Evolutionary conservation across 139 green algal species (phyloP).

Genomic region (Ulvella scutata): DNA sequence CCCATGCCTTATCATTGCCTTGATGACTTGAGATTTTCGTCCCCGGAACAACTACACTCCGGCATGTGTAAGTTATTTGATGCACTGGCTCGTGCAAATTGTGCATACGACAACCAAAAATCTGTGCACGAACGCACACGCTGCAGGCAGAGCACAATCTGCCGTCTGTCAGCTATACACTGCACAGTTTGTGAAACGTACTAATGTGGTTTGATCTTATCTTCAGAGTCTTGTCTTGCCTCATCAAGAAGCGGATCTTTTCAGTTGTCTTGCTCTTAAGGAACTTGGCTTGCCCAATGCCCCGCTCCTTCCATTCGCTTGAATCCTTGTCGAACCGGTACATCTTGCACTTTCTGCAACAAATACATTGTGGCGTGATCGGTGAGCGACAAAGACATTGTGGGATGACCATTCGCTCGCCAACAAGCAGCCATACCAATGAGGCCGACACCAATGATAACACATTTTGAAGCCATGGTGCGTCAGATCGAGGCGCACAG

Average conservation of each 20-base stretch:
- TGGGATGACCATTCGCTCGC: too few relatives aligned
- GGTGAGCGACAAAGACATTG: too few relatives aligned
- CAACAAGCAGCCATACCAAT: neutral
- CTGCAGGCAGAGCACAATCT: too few relatives aligned
- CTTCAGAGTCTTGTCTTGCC: conserved; percentile 97
- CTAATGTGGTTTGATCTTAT: conserved; percentile 91
- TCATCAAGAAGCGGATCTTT: conserved; percentile 88
- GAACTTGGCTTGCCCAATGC: conserved; percentile 74
- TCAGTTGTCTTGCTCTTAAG: conserved; percentile 86
- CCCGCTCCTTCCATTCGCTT: conserved; percentile 97
- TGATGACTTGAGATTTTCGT: conserved; percentile 85
- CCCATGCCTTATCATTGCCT: conserved; percentile 92
- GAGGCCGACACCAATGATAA: neutral
- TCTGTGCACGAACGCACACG: too few relatives aligned
- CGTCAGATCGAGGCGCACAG: conserved; percentile 41
- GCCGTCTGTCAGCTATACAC: too few relatives aligned
- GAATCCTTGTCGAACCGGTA: conserved; percentile 85
- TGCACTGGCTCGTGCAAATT: conserved; percentile 3
- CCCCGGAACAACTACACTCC: conserved; percentile 68
- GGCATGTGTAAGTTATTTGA: neutral
- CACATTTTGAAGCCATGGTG: neutral
- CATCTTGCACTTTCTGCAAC: conserved; percentile 94
- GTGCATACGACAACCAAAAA: neutral
- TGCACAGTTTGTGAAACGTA: conserved; percentile 9
- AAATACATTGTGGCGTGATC: too few relatives aligned